These are phyloP conservation scores for Lichtheimia corymbifera DNA, from an alignment of 371 early-diverging fungal species.

Conservation along the genomic window DNA sequence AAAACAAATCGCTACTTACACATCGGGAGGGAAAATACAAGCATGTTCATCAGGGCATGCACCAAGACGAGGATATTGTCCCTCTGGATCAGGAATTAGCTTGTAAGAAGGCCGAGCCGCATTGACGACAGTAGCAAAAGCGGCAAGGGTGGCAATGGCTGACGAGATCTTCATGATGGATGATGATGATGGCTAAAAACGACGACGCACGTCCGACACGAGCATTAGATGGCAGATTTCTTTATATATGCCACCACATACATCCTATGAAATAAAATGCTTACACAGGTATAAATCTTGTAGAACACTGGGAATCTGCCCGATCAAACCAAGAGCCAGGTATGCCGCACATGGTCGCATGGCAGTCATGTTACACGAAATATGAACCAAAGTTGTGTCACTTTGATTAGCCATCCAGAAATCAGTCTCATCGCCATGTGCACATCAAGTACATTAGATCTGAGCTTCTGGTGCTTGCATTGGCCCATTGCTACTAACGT, in stretches of 20 bases:
- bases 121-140: slow-evolving; percentile 3
- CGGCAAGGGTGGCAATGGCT: background rate
- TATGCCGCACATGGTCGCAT: background rate
- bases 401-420: background rate
- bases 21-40: slow-evolving; percentile 59
- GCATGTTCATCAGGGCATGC: slow-evolving; percentile 57
- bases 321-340: background rate
- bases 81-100: slow-evolving; percentile 39
- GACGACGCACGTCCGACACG: background rate
- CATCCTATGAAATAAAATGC: background rate
- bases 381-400: background rate
- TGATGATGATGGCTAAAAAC: background rate
- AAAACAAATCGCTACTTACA: slow-evolving; percentile 38
- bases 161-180: slow-evolving; percentile 1
- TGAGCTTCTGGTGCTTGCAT: no score
- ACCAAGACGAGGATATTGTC: slow-evolving; percentile 58
- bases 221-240: background rate
- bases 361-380: background rate
- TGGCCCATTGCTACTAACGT: no score
- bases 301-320: background rate
- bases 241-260: background rate
- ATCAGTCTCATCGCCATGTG: no score
- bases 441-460: no score
- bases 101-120: slow-evolving; percentile 6
- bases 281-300: background rate